Evolutionary conservation across 495 filamentous ascomycete species (phyloP), one percentile per base, ranked within the genome.

Genomic region (Viridothelium virens): DNA sequence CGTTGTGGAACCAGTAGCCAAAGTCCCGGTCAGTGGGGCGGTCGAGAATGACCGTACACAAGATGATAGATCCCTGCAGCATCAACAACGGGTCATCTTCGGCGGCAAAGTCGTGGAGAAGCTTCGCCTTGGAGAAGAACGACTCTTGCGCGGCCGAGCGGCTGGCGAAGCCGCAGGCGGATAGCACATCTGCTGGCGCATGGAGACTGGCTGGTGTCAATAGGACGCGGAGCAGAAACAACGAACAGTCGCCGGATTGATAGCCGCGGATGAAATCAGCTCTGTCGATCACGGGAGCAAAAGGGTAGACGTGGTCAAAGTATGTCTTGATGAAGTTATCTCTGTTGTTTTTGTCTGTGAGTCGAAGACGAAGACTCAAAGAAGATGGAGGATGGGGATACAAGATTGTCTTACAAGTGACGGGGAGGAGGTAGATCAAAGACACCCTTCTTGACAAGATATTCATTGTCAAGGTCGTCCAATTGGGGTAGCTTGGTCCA

Each of bases 1-100:
- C 67, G 53, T 70, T 70, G 66, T 70, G 66, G 66, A 70, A 68
- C 68, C 68, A 70, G 62, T 70, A 70, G 66, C 66, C 68, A 68
- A 70, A 70, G 41, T 70, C 68, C 61, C 63, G 66, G 66, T 70
- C 68, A 62, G 66, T 70, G 38, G 66, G 68, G 63, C 67, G 66
- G 68, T 70, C 68, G 61, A 70, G 66, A 65, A 70, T 69, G 48
- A 70, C 68, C 44, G 65, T 64, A 62, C 61, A 65, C 65, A 70
- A 70, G 53, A 70, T 68, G 61, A 70, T 70, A 38, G 66, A 70
- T 68, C 66, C 68, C 62, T 70, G 68, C 62, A 70, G 68, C 68
- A 68, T 68, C 68, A 70, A 70, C 48, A 70, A 65, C 66, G 66
- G 66, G 62, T 65, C 66, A 65, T 70, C 68, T 70, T 68, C 68